These are phyloP conservation scores for Suillus bovinus DNA, from an alignment of 768 basidiomycete species.

Conservation along the genomic window DNA sequence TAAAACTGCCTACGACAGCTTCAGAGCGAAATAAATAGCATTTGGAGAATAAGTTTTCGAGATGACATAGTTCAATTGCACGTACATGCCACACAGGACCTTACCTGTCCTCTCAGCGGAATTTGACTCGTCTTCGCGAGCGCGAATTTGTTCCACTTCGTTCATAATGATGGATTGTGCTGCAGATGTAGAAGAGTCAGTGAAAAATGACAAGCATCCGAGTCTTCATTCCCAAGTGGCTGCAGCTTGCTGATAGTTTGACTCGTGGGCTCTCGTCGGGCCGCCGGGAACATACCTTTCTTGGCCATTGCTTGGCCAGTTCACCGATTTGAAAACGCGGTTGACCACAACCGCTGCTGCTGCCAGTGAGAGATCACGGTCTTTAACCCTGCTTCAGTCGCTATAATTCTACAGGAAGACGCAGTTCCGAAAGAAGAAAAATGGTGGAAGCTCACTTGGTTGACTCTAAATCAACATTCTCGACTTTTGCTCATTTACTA, in stretches of 20 bases:
- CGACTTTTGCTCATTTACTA: conserved; percentile 72
- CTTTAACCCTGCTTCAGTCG: background rate
- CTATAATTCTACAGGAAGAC: background rate
- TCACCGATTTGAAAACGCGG: background rate
- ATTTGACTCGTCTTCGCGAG: background rate
- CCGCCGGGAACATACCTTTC: conserved; percentile 3
- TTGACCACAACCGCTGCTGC: background rate
- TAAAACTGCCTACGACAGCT: conserved; percentile 78
- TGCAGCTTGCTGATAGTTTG: background rate
- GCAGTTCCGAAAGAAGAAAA: background rate
- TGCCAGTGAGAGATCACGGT: background rate
- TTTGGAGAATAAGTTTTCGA: conserved; percentile 10
- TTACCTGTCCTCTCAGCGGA: conserved; percentile 10
- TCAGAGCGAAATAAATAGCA: conserved; percentile 3
- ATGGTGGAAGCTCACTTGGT: conserved; percentile 51
- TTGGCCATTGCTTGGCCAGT: background rate
- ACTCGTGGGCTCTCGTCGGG: background rate
- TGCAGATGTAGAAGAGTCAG: background rate
- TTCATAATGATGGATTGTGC: conserved; percentile 14
- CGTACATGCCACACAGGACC: conserved; percentile 48
- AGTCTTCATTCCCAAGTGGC: background rate
- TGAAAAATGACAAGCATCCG: background rate
- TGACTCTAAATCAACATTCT: conserved; percentile 51
- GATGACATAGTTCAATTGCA: conserved; percentile 12
- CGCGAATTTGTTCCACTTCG: conserved; percentile 15